Evolutionary conservation across 2,329 filamentous ascomycete genomes (phyloP).

Genomic region (Clarireedia paspali): DNA sequence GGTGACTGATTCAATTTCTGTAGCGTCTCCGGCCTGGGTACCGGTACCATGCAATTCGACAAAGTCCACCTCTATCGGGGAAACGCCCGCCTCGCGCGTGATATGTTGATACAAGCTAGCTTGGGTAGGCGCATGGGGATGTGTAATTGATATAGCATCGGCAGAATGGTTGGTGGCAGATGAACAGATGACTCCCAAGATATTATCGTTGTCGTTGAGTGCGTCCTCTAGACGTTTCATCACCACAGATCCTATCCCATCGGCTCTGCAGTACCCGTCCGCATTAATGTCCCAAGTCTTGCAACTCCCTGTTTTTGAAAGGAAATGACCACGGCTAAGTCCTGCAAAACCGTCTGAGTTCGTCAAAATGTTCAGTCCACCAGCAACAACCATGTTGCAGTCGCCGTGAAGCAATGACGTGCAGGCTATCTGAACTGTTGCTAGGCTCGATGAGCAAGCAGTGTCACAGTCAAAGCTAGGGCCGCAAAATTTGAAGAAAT

Average conservation of each 20-base stretch:
- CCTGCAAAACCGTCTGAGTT: constrained; percentile 13
- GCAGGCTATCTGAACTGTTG: constrained; percentile 45
- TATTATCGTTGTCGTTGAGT: constrained; percentile 47
- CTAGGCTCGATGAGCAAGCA: constrained; percentile 49
- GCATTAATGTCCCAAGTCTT: constrained; percentile 29
- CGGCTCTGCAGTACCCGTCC: constrained; percentile 10
- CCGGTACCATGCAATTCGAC: constrained; percentile 4
- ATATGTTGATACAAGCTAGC: background rate
- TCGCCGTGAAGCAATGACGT: constrained; percentile 41
- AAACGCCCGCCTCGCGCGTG: background rate
- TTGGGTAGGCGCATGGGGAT: constrained; percentile 1
- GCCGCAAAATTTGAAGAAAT: constrained; percentile 35
- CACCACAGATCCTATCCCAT: constrained; percentile 44
- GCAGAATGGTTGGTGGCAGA: constrained; percentile 41
- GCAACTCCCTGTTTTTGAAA: constrained; percentile 25
- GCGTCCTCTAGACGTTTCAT: constrained; percentile 36
- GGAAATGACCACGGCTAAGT: constrained; percentile 37
- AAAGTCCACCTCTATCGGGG: background rate
- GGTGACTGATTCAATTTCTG: background rate
- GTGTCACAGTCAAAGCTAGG: constrained; percentile 51
- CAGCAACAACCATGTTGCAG: constrained; percentile 34
- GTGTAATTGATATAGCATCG: background rate
- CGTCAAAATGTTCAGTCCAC: constrained; percentile 30
- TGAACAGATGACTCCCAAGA: constrained; percentile 43
- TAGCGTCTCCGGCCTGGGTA: constrained; percentile 4